phyloP scores from a whole-genome alignment of 2,329 filamentous ascomycete species.

The Colletotrichum kahawae region DNA sequence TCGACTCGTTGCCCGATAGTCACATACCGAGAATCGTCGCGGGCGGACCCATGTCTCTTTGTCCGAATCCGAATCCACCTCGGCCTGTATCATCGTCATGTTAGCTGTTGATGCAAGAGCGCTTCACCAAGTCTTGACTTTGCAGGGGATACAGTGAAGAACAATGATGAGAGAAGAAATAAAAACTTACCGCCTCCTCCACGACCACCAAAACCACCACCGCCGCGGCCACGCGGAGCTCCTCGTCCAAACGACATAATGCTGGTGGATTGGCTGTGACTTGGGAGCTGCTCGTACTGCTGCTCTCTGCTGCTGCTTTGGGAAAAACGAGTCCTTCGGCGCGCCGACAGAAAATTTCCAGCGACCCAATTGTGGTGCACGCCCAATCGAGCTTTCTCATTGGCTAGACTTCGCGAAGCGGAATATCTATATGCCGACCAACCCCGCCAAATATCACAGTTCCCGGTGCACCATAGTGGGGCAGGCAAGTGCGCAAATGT shows the following conservation, averaged over 20 bases:
- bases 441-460: slow-evolving; percentile 9
- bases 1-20: background rate
- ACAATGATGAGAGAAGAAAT: background rate
- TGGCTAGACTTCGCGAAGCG: background rate
- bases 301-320: slow-evolving; percentile 3
- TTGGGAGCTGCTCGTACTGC: slow-evolving; percentile 17
- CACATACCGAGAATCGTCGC: slow-evolving; percentile 22
- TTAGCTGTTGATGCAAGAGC: background rate
- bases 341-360: slow-evolving; percentile 23
- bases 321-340: background rate
- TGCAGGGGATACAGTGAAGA: background rate
- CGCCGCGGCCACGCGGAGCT: slow-evolving; percentile 24
- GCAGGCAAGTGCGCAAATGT: background rate
- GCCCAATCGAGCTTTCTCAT: slow-evolving; percentile 11
- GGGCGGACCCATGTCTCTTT: slow-evolving; percentile 24
- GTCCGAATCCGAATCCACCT: slow-evolving; percentile 23
- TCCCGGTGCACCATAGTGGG: background rate
- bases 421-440: background rate
- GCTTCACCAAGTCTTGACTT: background rate
- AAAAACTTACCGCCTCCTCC: slow-evolving; percentile 15
- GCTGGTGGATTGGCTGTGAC: slow-evolving; percentile 1
- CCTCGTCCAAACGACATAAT: slow-evolving; percentile 25
- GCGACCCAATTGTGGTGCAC: slow-evolving; percentile 17
- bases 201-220: slow-evolving; percentile 23
- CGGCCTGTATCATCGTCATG: slow-evolving; percentile 10